Conservation (phyloP, 345 rosid species). For the Salix viminalis region DNA sequence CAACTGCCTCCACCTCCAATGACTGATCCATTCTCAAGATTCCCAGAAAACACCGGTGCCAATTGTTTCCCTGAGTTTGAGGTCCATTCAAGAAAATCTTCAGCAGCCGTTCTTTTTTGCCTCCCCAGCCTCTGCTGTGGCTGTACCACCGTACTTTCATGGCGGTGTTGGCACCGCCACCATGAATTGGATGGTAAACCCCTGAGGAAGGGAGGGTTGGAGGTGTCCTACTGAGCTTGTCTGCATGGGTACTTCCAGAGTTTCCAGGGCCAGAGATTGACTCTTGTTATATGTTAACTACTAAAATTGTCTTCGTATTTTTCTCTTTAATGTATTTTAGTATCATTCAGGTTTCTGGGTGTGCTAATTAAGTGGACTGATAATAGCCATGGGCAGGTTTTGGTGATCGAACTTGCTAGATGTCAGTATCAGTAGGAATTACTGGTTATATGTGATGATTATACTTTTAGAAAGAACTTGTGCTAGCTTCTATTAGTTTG, state of each 20-base stretch:
- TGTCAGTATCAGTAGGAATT: not conserved
- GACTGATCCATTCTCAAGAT: slow-evolving; percentile 10
- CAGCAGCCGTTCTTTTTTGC: slow-evolving; percentile 56
- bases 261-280: not conserved
- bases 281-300: not conserved
- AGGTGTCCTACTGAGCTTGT: slow-evolving; percentile 55
- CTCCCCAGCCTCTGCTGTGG: slow-evolving; percentile 17
- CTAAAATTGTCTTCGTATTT: not conserved
- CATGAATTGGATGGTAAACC: slow-evolving; percentile 33
- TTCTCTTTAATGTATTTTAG: not conserved
- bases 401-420: not conserved
- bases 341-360: not conserved
- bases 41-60: slow-evolving; percentile 32
- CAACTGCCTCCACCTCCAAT: slow-evolving; percentile 18
- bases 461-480: not conserved
- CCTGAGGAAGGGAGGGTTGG: slow-evolving; percentile 22
- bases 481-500: too few species aligned
- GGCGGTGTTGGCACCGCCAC: slow-evolving; percentile 7
- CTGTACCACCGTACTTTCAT: slow-evolving; percentile 6
- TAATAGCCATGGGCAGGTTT: not conserved
- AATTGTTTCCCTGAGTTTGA: slow-evolving; percentile 56
- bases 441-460: not conserved
- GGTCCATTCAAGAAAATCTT: slow-evolving; percentile 78
- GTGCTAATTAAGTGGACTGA: not conserved
- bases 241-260: slow-evolving; percentile 55